Conservation (phyloP, 495 filamentous ascomycete species). For the Penicillium fimorum region DNA sequence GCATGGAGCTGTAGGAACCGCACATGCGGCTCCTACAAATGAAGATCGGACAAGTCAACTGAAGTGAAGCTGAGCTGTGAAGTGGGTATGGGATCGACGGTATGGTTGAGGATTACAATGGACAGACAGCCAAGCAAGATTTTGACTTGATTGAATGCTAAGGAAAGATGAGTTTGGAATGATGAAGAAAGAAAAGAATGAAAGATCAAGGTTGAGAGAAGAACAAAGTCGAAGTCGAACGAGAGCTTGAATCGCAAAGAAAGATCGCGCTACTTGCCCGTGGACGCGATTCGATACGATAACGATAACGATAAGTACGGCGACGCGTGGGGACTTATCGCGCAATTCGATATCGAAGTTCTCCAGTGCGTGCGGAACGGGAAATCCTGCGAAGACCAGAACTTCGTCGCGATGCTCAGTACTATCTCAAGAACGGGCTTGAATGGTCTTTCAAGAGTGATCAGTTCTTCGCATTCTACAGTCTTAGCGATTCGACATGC, state of each 20-base stretch:
- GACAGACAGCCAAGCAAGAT: neutral
- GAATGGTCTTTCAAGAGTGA: neutral
- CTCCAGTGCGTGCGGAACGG: neutral
- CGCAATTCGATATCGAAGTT: neutral
- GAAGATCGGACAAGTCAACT: neutral
- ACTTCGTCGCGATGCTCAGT: constrained; percentile 9
- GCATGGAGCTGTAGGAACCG: neutral
- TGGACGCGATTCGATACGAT: constrained; percentile 4
- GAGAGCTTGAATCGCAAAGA: neutral
- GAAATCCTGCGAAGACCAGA: neutral
- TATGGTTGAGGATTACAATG: neutral
- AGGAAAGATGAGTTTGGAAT: neutral
- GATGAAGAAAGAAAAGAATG: neutral
- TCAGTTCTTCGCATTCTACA: neutral
- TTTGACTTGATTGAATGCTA: neutral
- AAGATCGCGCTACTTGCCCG: neutral
- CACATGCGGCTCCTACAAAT: constrained; percentile 4
- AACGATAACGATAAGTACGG: constrained; percentile 12
- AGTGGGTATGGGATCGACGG: neutral
- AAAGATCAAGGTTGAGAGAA: neutral
- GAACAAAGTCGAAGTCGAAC: neutral
- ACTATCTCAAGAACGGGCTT: constrained; percentile 4
- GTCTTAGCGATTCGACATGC: constrained; percentile 35
- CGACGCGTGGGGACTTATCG: neutral
- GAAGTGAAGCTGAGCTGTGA: neutral